These are phyloP conservation scores for Neurospora intermedia DNA, from an alignment of 495 filamentous ascomycete genomes.

Conservation along the genomic window DNA sequence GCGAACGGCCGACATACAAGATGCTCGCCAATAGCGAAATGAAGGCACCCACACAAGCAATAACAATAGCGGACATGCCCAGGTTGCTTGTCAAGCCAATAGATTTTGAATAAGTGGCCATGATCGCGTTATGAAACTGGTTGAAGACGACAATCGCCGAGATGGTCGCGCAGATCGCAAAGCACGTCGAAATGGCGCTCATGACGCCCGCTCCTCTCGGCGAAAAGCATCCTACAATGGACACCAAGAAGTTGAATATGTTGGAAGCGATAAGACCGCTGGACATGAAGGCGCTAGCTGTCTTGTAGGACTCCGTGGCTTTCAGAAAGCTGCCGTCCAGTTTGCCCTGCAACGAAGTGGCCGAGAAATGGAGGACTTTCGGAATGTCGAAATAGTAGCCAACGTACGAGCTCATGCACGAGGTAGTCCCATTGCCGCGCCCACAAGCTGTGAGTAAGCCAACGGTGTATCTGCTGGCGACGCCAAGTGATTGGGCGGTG, in stretches of 20 bases:
- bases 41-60: slow-evolving; percentile 17
- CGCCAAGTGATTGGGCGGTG: slow-evolving; percentile 20
- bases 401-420: slow-evolving; percentile 19
- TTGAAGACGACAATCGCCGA: slow-evolving; percentile 16
- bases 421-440: slow-evolving; percentile 8
- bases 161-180: slow-evolving; percentile 21
- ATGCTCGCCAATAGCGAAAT: slow-evolving; percentile 12
- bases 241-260: slow-evolving; percentile 11
- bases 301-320: slow-evolving; percentile 15
- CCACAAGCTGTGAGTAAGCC: slow-evolving; percentile 26
- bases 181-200: slow-evolving; percentile 15
- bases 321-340: slow-evolving; percentile 8
- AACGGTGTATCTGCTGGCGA: slow-evolving; percentile 21
- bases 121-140: slow-evolving; percentile 17
- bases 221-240: slow-evolving; percentile 17
- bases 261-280: slow-evolving; percentile 20
- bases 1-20: slow-evolving; percentile 4
- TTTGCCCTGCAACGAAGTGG: slow-evolving; percentile 12
- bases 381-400: slow-evolving; percentile 26
- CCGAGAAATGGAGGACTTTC: slow-evolving; percentile 20
- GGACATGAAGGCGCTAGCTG: slow-evolving; percentile 18
- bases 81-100: slow-evolving; percentile 15
- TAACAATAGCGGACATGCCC: slow-evolving; percentile 13
- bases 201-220: slow-evolving; percentile 6
- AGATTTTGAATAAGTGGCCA: slow-evolving; percentile 13